Conservation (phyloP, 768 basidiomycete genomes). For the Pisolithus tinctorius region DNA sequence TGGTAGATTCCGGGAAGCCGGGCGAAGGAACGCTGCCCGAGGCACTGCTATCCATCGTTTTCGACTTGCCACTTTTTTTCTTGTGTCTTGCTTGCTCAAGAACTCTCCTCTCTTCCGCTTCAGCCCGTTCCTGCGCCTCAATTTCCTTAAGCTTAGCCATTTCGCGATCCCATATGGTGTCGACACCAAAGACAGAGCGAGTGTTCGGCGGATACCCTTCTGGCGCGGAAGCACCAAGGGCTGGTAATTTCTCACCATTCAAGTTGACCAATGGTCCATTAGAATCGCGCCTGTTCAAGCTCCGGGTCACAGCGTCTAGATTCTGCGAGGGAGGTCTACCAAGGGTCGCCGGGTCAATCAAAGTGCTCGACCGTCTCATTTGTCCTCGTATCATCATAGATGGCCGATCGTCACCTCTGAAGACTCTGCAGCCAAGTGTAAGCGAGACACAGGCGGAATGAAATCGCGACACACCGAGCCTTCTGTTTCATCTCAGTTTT, state of each 20-base stretch:
- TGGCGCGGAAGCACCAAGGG: conserved; percentile 26
- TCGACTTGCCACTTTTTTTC: conserved; percentile 40
- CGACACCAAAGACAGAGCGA: conserved; percentile 88
- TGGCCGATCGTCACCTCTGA: conserved; percentile 81
- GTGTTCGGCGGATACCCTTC: conserved; percentile 34
- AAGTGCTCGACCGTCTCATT: conserved; percentile 50
- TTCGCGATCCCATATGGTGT: conserved; percentile 90
- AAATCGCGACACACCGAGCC: conserved; percentile 55
- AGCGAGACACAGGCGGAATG: background rate
- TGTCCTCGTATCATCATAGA: conserved; percentile 84
- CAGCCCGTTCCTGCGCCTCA: conserved; percentile 58
- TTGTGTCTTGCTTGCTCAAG: conserved; percentile 41
- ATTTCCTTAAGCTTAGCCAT: conserved; percentile 74
- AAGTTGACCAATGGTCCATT: conserved; percentile 63
- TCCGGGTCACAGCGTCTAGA: conserved; percentile 36
- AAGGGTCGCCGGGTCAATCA: conserved; percentile 67
- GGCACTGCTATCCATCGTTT: conserved; percentile 37
- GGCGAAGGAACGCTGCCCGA: conserved; percentile 30
- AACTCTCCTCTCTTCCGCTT: conserved; percentile 44
- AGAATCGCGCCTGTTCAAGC: conserved; percentile 44
- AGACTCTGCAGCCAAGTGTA: conserved; percentile 48
- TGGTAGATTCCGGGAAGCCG: conserved; percentile 11
- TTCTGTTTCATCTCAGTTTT: conserved; percentile 79
- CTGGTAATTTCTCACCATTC: conserved; percentile 33
- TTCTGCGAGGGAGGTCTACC: conserved; percentile 43